These are phyloP conservation scores for Elsinoe batatas DNA, from an alignment of 2,329 filamentous ascomycete species.

Conservation along the genomic window DNA sequence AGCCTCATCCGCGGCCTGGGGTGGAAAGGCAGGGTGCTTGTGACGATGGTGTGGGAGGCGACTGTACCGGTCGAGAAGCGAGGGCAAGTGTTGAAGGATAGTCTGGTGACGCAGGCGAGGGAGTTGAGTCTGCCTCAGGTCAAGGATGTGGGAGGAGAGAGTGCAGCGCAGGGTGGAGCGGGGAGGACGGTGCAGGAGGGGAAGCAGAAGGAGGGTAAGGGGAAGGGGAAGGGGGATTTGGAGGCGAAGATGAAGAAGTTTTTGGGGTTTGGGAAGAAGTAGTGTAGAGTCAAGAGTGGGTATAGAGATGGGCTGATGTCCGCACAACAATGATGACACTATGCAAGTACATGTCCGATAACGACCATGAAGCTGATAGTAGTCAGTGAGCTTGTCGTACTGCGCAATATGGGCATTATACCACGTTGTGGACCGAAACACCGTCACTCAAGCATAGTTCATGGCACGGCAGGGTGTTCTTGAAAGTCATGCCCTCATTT, in stretches of 20 bases:
- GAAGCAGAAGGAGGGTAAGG: slow-evolving; percentile 24
- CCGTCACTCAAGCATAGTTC: not conserved
- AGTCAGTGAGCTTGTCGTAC: no score
- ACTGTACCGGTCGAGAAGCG: slow-evolving; percentile 48
- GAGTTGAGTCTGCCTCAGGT: slow-evolving; percentile 51
- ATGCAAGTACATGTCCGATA: not conserved
- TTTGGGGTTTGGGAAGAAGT: slow-evolving; percentile 64
- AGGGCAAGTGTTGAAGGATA: slow-evolving; percentile 50
- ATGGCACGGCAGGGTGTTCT: not conserved
- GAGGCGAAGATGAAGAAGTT: slow-evolving; percentile 55
- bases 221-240: slow-evolving; percentile 24
- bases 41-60: slow-evolving; percentile 68
- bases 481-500: slow-evolving; percentile 11
- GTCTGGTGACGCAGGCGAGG: slow-evolving; percentile 51
- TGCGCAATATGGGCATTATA: no score
- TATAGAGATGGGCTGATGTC: not conserved
- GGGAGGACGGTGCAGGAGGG: slow-evolving; percentile 44
- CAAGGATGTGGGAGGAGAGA: slow-evolving; percentile 48
- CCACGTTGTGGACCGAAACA: no score
- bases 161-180: slow-evolving; percentile 51
- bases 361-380: not conserved
- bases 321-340: not conserved
- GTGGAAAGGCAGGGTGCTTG: slow-evolving; percentile 58
- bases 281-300: not conserved
- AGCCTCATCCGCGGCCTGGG: slow-evolving; percentile 63